Evolutionary conservation across 1,284 basidiomycete genomes (phyloP).

Genomic region (Leccinum fallax): DNA sequence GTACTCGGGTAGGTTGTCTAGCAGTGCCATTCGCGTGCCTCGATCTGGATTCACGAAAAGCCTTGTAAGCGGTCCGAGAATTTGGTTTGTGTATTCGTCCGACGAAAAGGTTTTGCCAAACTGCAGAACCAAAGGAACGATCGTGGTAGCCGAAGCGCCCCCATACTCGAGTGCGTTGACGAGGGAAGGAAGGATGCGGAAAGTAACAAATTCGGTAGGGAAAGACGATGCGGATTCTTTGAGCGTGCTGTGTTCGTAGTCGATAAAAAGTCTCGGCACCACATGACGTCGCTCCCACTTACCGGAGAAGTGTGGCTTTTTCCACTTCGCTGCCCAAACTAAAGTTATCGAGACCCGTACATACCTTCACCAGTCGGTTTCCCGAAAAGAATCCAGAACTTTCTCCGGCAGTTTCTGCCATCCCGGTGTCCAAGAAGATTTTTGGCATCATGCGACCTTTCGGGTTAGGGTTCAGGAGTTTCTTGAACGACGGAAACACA

Average conservation of each 20-base stretch:
- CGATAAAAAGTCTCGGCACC: not conserved
- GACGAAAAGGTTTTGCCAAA: slow-evolving; percentile 75
- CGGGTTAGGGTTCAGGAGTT: slow-evolving; percentile 86
- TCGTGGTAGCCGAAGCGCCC: slow-evolving; percentile 76
- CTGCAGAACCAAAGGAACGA: slow-evolving; percentile 82
- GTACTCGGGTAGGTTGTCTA: slow-evolving; percentile 86
- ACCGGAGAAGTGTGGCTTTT: slow-evolving; percentile 75
- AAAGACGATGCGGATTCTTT: slow-evolving; percentile 82
- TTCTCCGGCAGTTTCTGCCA: slow-evolving; percentile 60
- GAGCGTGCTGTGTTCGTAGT: slow-evolving; percentile 53
- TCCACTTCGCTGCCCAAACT: slow-evolving; percentile 83
- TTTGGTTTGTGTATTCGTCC: slow-evolving; percentile 69
- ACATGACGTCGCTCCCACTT: slow-evolving; percentile 16
- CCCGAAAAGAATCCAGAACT: slow-evolving; percentile 79
- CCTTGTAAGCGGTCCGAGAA: slow-evolving; percentile 81
- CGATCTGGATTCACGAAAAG: slow-evolving; percentile 89
- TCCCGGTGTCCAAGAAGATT: slow-evolving; percentile 79
- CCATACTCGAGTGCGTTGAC: slow-evolving; percentile 85
- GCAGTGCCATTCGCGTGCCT: slow-evolving; percentile 90
- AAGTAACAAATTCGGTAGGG: slow-evolving; percentile 85
- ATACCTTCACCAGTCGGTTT: slow-evolving; percentile 87
- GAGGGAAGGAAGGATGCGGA: slow-evolving; percentile 87
- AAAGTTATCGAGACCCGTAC: slow-evolving; percentile 87
- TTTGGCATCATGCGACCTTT: slow-evolving; percentile 78
- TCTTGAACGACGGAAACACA: slow-evolving; percentile 84